Percentiles rank a stretch among this genome's conserved stretches.
Evolutionary conservation across 805 yeast species (phyloP).

Genomic region (Saccharomycopsis sp.): DNA sequence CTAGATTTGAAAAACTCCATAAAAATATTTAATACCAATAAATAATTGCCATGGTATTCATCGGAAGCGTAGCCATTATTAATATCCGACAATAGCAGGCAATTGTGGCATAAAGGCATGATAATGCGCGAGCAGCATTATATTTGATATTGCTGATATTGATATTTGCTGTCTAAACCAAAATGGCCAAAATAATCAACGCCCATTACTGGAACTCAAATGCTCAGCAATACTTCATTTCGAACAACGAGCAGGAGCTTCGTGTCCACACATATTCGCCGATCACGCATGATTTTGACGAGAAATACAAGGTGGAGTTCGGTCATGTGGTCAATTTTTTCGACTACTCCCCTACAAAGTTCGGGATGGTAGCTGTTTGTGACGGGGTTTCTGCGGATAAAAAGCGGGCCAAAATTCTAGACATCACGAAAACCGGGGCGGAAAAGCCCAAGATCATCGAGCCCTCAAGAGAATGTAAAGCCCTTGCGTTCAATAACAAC

Average conservation of each 20-base stretch:
- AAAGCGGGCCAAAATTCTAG: not conserved
- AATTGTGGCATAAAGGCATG: too few species aligned
- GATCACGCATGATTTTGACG: not conserved
- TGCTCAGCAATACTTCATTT: not conserved
- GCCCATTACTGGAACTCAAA: not conserved
- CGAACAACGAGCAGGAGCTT: not conserved
- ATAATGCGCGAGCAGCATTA: too few species aligned
- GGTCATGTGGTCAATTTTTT: not conserved
- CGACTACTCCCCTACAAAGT: not conserved
- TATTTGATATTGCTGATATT: too few species aligned
- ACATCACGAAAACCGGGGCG: not conserved
- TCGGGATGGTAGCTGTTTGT: not conserved
- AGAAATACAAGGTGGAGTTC: not conserved
- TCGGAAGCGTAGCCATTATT: too few species aligned
- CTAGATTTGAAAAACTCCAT: too few species aligned
- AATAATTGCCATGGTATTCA: too few species aligned
- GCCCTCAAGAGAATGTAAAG: not conserved
- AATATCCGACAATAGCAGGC: too few species aligned
- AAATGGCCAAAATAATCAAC: not conserved
- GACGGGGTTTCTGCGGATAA: not conserved
- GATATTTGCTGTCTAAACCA: not conserved
- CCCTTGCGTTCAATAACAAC: not conserved
- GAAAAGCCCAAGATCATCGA: not conserved
- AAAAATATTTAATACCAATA: too few species aligned
- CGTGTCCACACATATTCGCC: not conserved